phyloP scores from a whole-genome alignment of 371 early-diverging fungal species.

The Sporodiniella umbellata region DNA sequence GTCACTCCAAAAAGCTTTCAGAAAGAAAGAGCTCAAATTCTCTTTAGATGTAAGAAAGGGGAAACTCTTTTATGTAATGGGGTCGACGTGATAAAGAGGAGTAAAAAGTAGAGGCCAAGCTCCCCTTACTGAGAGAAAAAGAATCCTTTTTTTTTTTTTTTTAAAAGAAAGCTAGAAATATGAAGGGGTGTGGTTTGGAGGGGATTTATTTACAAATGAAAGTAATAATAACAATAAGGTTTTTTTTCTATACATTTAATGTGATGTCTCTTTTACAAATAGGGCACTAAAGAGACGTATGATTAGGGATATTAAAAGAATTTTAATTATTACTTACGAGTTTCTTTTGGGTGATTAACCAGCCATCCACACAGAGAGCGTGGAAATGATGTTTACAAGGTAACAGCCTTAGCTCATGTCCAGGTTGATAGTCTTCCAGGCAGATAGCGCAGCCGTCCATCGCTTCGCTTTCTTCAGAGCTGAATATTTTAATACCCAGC shows the following conservation, averaged over 20 bases:
- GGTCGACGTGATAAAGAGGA: too few relatives aligned
- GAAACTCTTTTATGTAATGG: too few relatives aligned
- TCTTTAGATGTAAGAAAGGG: too few relatives aligned
- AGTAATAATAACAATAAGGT: not conserved
- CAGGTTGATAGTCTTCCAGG: constrained; percentile 81
- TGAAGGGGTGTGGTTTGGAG: too few relatives aligned
- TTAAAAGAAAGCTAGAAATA: too few relatives aligned
- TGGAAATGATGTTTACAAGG: constrained; percentile 94
- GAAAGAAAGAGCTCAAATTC: too few relatives aligned
- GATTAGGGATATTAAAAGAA: not conserved
- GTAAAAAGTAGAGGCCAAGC: too few relatives aligned
- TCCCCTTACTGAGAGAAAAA: constrained; percentile 1
- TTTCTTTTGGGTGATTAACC: constrained; percentile 75
- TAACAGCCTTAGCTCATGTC: constrained; percentile 73
- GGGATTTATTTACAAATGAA: constrained; percentile 3
- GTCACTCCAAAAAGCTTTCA: too few relatives aligned
- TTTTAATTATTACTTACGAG: too few relatives aligned
- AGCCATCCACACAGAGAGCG: constrained; percentile 82
- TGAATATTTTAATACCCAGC: constrained; percentile 57
- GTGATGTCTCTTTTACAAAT: constrained; percentile 72
- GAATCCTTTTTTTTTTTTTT: constrained; percentile 1
- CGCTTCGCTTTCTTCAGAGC: constrained; percentile 47
- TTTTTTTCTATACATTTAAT: constrained; percentile 2
- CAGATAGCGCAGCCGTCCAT: constrained; percentile 90
- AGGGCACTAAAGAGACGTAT: constrained; percentile 53